Base-by-base conservation (phyloP, 2,329 filamentous ascomycete genomes). In the Colletotrichum tofieldiae region DNA sequence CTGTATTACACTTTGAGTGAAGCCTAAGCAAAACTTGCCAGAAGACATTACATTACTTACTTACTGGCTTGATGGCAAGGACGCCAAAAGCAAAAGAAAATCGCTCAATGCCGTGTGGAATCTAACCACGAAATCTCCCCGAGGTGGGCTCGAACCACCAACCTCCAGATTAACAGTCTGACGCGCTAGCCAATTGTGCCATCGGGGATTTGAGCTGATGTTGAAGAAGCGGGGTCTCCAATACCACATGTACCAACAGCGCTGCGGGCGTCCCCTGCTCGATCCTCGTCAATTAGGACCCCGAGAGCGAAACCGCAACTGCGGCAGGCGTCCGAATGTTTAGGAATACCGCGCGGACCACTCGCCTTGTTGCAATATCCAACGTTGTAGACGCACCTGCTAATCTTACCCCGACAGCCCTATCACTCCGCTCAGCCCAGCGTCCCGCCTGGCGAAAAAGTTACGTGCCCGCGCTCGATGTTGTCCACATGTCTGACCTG, bases 111-210 rank as follows among this genome's bases (percentile, higher is more conserved):
- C 0, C 0, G 0, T 0, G 20, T 43, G 65, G 65, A 14, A 0
- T 72, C 16, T 16, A 72, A 70, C 65, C 69, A 39, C 51, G 7
- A 0, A 5, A 20, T 2, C 69, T 72, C 69, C 69, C 69, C 65
- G 69, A 72, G 69, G 69, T 72, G 69, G 69, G 69, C 69, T 72
- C 69, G 65, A 72, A 72, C 69, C 69, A 72, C 69, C 69, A 72
- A 69, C 69, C 69, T 72, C 69, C 69, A 72, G 69, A 72, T 72
- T 72, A 72, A 72, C 69, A 72, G 69, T 72, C 69, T 72, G 69
- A 72, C 69, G 69, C 69, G 69, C 69, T 72, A 72, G 69, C 69
- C 69, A 72, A 72, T 72, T 72, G 69, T 72, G 65, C 70, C 65
- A 72, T 72, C 69, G 65, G 69, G 69, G 69, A 72, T 60, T 39